phyloP scores from a whole-genome alignment of 2,329 filamentous ascomycete species.

The Ceratocystis diversiconidia region DNA sequence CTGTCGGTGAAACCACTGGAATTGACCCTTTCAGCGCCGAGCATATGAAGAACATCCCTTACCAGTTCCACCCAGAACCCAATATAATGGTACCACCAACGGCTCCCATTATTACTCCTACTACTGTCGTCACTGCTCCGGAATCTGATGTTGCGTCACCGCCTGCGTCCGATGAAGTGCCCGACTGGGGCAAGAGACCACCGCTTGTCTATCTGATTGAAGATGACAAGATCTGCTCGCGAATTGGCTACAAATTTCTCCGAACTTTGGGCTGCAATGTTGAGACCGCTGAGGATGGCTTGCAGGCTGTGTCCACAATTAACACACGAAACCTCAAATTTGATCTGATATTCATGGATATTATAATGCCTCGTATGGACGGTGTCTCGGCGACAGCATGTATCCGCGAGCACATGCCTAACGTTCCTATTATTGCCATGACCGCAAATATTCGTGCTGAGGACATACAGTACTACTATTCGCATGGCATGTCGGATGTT shows the following conservation, averaged over 20 bases:
- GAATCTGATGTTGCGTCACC: conserved; percentile 6
- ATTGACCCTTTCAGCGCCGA: conserved; percentile 93
- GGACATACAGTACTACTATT: conserved; percentile 93
- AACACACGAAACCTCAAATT: conserved; percentile 37
- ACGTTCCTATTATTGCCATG: conserved; percentile 90
- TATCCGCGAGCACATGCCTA: conserved; percentile 72
- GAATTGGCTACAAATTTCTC: conserved; percentile 54
- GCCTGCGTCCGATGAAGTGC: conserved; percentile 19
- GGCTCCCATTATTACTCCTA: conserved; percentile 5
- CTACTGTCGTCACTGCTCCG: not conserved
- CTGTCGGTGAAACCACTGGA: conserved; percentile 76
- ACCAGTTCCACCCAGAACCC: conserved; percentile 38
- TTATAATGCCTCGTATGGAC: conserved; percentile 94
- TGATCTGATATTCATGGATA: conserved; percentile 72
- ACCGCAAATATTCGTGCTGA: conserved; percentile 95
- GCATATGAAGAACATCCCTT: conserved; percentile 88
- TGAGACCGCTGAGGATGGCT: conserved; percentile 65
- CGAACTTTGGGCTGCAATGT: conserved; percentile 51
- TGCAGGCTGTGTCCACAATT: conserved; percentile 83
- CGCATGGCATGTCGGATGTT: conserved; percentile 98
- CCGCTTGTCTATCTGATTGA: conserved; percentile 86
- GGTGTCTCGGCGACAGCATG: conserved; percentile 89
- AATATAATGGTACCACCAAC: conserved; percentile 7
- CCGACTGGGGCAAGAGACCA: conserved; percentile 43
- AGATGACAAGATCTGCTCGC: conserved; percentile 54